Base-by-base conservation (phyloP, 768 basidiomycete species). In the Tephrocybe sp. region DNA sequence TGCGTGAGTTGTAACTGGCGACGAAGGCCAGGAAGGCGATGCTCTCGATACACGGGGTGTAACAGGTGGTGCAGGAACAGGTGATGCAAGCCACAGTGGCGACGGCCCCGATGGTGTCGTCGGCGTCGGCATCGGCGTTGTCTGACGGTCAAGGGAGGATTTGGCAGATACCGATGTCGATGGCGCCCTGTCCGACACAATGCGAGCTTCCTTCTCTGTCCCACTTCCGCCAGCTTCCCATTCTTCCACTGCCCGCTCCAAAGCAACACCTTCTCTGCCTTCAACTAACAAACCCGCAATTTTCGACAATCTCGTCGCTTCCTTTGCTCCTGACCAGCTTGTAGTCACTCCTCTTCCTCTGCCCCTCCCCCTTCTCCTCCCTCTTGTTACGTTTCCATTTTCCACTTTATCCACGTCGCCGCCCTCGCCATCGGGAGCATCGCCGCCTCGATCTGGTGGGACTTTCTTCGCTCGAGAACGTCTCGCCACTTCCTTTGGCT, bases 241-340 rank as follows among this genome's bases (percentile, higher is more conserved):
- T 65, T 84, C 78, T 56, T 81, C 73, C 44, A 89, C 76, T 6
- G 85, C 86, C 3, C 65, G 68, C 59, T 81, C 83, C 23, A 90
- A 75, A 48, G 79, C 84, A 20, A 68, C 61, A 1, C 88, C 88
- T 56, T 72, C 82, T 65, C 85, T 84, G 8, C 88, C 88, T 55
- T 81, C 79, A 0, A 79, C 81, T 20, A 89, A 73, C 17, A 88
- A 68, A 39, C 80, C 76, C 4, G 84, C 85, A 33, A 90, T 88
- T 70, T 86, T 86, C 20, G 76, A 79, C 55, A 82, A 81, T 28
- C 87, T 73, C 58, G 74, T 78, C 63, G 76, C 76, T 70, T 51
- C 39, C 18, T 45, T 53, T 53, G 52, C 17, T 17, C 8, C 38
- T n/a, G n/a, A 20, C 17, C 17, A 20, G 8, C 18, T 45, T 39